Conservation (phyloP, 495 filamentous ascomycete genomes). For the Aspergillus carlsbadensis region DNA sequence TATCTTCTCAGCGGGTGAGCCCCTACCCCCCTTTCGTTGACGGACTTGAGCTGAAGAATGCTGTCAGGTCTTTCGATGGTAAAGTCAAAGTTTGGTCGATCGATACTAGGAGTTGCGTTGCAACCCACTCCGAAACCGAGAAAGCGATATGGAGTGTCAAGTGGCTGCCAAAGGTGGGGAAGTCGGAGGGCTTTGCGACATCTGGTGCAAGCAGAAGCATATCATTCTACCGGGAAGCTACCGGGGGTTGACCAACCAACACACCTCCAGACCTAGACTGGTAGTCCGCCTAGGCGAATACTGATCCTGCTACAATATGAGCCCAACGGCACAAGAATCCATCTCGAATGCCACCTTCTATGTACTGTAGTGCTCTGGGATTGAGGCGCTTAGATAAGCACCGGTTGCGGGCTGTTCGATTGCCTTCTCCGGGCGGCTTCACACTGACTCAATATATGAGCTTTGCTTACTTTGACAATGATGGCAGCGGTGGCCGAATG, state of each 20-base stretch:
- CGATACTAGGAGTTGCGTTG: conserved; percentile 77
- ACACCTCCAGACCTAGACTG: too few species aligned
- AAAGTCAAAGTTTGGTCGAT: conserved; percentile 95
- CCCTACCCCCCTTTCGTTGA: background rate
- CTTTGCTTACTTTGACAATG: background rate
- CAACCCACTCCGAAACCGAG: conserved; percentile 89
- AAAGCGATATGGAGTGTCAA: conserved; percentile 81
- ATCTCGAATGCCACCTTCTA: too few species aligned
- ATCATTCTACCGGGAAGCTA: conserved; percentile 90
- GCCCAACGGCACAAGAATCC: too few species aligned
- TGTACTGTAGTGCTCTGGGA: background rate
- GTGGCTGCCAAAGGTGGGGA: conserved; percentile 78
- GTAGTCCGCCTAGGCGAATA: background rate
- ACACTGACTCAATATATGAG: background rate
- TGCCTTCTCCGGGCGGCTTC: conserved; percentile 20
- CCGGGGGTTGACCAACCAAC: conserved; percentile 56
- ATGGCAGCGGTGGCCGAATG: background rate
- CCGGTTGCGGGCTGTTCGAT: conserved; percentile 37
- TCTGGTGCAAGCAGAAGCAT: conserved; percentile 79
- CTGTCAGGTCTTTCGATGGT: conserved; percentile 74
- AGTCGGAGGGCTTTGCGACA: conserved; percentile 82
- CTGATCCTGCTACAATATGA: too few species aligned
- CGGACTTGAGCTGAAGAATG: conserved; percentile 13
- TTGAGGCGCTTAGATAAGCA: conserved; percentile 26
- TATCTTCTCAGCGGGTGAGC: conserved; percentile 81